phyloP scores from a whole-genome alignment of 345 rosid species.

The Populus tremula region DNA sequence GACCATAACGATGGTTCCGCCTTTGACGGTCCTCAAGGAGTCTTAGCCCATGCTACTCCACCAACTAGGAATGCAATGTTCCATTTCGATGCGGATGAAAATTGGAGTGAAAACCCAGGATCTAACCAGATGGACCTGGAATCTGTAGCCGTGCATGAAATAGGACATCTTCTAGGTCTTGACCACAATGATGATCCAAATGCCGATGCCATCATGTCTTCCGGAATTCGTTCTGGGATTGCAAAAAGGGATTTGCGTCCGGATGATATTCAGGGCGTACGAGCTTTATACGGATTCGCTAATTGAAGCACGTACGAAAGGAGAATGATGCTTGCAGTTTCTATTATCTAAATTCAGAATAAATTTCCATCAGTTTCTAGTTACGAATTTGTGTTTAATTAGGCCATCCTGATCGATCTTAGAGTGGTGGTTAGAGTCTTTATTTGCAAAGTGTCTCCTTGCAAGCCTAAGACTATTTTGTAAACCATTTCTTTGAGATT shows the following conservation, averaged over 20 bases:
- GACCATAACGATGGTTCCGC: constrained; percentile 17
- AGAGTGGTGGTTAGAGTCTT: no score
- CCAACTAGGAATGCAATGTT: neutral
- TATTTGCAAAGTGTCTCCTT: no score
- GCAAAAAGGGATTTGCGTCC: neutral
- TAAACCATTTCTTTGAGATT: no score
- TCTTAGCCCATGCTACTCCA: constrained; percentile 17
- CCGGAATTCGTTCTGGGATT: neutral
- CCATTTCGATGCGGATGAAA: constrained; percentile 30
- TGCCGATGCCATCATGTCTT: constrained; percentile 24
- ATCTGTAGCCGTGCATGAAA: constrained; percentile 30
- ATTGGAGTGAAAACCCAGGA: constrained; percentile 16
- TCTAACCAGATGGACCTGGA: constrained; percentile 21
- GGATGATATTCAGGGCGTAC: constrained; percentile 7
- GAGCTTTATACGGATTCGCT: neutral
- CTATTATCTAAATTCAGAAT: no score
- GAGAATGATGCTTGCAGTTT: no score
- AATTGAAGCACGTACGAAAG: no score
- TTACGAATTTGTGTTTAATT: no score
- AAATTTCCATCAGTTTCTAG: no score
- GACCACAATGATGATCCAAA: constrained; percentile 3
- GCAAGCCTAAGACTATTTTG: no score
- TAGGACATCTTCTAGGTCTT: constrained; percentile 33
- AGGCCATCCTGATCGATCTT: no score
- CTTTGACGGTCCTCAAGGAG: constrained; percentile 16